phyloP scores from a whole-genome alignment of 1,139 yeast genomes.

The Ogataea hybrid region DNA sequence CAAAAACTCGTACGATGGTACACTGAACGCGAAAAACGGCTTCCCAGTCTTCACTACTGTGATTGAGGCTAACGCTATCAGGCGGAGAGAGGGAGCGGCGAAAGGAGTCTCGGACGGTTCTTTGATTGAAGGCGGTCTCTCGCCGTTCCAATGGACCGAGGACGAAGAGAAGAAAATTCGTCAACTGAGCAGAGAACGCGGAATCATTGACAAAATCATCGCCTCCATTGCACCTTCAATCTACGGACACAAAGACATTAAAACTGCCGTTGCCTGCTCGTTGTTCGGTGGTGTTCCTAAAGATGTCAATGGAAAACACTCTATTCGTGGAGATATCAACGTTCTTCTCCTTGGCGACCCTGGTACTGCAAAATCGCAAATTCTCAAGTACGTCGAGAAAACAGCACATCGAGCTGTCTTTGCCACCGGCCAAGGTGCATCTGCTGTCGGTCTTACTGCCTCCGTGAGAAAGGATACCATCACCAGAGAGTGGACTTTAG shows the following conservation, averaged over 20 bases:
- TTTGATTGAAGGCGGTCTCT: constrained; percentile 40
- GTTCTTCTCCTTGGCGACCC: constrained; percentile 94
- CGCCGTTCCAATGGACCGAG: constrained; percentile 74
- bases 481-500: constrained; percentile 96
- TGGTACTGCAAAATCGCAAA: constrained; percentile 98
- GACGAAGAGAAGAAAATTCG: constrained; percentile 90
- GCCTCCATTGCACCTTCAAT: constrained; percentile 96
- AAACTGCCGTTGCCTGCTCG: constrained; percentile 92
- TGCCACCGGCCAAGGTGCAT: constrained; percentile 99
- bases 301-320: constrained; percentile 89
- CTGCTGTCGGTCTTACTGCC: constrained; percentile 98
- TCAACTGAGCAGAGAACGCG: constrained; percentile 68
- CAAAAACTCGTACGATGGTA: constrained; percentile 91
- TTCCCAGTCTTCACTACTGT: constrained; percentile 97
- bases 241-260: constrained; percentile 91
- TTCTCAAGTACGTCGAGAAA: constrained; percentile 90
- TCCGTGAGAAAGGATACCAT: constrained; percentile 94
- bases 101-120: constrained; percentile 24
- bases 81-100: constrained; percentile 62
- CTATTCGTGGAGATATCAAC: constrained; percentile 96
- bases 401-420: constrained; percentile 96
- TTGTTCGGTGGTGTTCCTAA: constrained; percentile 95
- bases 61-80: constrained; percentile 86
- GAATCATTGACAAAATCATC: constrained; percentile 83
- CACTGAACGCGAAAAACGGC: constrained; percentile 90